Conservation (phyloP, 2,329 filamentous ascomycete genomes). For the Phialophora verrucosa region DNA sequence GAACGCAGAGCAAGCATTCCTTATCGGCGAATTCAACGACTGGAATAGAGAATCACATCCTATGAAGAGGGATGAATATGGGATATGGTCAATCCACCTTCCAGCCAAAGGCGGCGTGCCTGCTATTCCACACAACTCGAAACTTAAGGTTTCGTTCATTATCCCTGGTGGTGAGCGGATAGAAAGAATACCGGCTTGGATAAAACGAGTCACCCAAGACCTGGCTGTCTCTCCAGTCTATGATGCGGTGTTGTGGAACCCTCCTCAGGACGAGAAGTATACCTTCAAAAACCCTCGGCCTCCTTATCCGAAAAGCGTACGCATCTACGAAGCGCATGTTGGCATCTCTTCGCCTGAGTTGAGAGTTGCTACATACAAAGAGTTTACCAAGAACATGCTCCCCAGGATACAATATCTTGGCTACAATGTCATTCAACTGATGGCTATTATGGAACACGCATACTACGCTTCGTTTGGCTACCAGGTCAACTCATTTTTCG, state of each 20-base stretch:
- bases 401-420: slow-evolving; percentile 87
- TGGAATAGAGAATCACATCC: slow-evolving; percentile 84
- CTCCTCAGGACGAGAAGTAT: slow-evolving; percentile 76
- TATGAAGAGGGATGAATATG: slow-evolving; percentile 85
- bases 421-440: slow-evolving; percentile 97
- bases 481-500: slow-evolving; percentile 98
- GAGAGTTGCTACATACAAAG: slow-evolving; percentile 91
- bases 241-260: slow-evolving; percentile 97
- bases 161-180: slow-evolving; percentile 78
- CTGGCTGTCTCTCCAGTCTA: slow-evolving; percentile 87
- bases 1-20: slow-evolving; percentile 79
- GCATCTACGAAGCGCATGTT: slow-evolving; percentile 98
- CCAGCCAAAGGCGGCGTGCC: slow-evolving; percentile 75
- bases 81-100: slow-evolving; percentile 82
- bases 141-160: slow-evolving; percentile 91
- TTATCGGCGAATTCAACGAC: slow-evolving; percentile 94
- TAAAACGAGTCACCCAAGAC: slow-evolving; percentile 95
- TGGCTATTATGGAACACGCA: slow-evolving; percentile 99
- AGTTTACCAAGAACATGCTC: slow-evolving; percentile 91
- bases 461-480: slow-evolving; percentile 99
- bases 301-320: slow-evolving; percentile 80
- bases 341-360: slow-evolving; percentile 93
- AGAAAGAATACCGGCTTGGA: slow-evolving; percentile 93
- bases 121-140: slow-evolving; percentile 89
- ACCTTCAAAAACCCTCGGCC: slow-evolving; percentile 82